Conservation (phyloP, 2,329 filamentous ascomycete genomes). For the Calonectria fujianensis region DNA sequence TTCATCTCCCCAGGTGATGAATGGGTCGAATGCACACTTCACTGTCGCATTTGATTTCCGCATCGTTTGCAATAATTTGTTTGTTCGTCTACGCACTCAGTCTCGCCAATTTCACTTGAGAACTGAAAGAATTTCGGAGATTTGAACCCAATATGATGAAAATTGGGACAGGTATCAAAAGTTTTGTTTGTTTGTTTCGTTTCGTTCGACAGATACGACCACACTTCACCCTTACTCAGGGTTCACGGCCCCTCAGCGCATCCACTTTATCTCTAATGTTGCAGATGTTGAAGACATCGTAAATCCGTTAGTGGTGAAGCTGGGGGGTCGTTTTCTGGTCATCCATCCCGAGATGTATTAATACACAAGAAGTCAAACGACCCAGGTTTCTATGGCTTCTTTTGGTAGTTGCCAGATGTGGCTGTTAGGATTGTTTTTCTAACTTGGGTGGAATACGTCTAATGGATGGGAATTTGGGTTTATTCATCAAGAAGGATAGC, state of each 20-base stretch:
- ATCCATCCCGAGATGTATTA: not conserved
- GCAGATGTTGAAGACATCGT: not conserved
- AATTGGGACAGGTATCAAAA: not conserved
- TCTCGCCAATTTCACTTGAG: not conserved
- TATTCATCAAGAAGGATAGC: slow-evolving; percentile 6
- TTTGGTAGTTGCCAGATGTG: not conserved
- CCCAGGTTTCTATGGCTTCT: not conserved
- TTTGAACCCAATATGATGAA: not conserved
- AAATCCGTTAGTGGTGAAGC: not conserved
- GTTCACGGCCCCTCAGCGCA: not conserved
- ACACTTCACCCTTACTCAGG: not conserved
- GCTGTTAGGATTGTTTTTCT: not conserved
- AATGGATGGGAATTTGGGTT: not conserved
- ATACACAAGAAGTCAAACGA: not conserved
- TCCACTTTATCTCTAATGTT: not conserved
- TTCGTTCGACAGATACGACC: not conserved
- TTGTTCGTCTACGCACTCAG: not conserved
- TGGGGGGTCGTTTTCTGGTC: not conserved
- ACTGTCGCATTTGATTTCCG: not conserved
- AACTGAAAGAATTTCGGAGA: not conserved
- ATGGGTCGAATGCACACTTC: not conserved
- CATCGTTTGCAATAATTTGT: not conserved
- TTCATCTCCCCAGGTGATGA: not conserved
- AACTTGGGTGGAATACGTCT: not conserved
- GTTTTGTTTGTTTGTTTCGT: slow-evolving; percentile 9